Base-by-base conservation (phyloP, 306 rosid species). In the Mucuna pruriens region DNA sequence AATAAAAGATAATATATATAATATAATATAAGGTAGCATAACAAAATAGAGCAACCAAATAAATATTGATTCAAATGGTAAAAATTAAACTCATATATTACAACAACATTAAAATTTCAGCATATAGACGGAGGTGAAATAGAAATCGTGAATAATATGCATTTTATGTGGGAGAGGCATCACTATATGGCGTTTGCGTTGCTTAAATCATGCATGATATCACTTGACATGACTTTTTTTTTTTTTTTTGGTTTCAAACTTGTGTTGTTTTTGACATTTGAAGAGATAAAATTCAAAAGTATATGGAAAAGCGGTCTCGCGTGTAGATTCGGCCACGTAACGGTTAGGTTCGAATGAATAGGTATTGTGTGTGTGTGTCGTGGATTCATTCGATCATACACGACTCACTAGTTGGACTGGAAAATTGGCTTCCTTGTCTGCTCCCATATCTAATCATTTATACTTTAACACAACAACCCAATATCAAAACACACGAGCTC, bases 121-220 rank as follows among this genome's bases (percentile, higher is more conserved):
- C n/a, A n/a, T n/a, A n/a, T n/a, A 36, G 66, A 40, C 10, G 2
- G 52, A 58, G 26, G 17, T 36, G 8, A 39, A 39, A 61, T 40
- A 33, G 42, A 44, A 76, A 17, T 61, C 61, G 80, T 76, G 80
- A 61, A 45, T 45, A 13, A 60, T 19, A 23, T 60, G 78, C 66
- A 5, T 12, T 48, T 17, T 39, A 58, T 38, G 26, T 15, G 2
- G 38, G 71, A n/a, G 10, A n/a, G 61, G 77, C 70, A 79, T 79
- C 57, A 55, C n/a, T 29, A 54, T 33, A 75, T 82, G 74, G 79
- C 86, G 82, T 83, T 54, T 39, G 75, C 70, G 52, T 51, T 31
- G 62, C 68, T 71, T 49, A 54, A 67, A 22, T 83, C 70, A 83
- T 62, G 82, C 83, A 77, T 77, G 68, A 7, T 79, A 49, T 83